These are phyloP conservation scores for Cutaneotrichosporon spelunceum DNA, from an alignment of 1,284 basidiomycete genomes.

Conservation along the genomic window DNA sequence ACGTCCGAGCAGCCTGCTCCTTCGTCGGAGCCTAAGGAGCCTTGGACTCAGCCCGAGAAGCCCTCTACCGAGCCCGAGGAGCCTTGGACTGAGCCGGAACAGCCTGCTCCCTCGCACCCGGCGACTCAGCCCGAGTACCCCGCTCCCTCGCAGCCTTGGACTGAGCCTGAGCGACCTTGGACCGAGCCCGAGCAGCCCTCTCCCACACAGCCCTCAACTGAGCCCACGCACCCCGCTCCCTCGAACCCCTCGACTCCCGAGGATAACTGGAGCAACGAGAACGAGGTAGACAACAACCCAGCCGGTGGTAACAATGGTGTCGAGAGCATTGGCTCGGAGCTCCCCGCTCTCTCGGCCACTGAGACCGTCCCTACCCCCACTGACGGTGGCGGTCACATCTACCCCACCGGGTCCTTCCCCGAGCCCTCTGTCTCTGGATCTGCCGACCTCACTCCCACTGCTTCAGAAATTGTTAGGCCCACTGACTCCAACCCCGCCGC, in stretches of 20 bases:
- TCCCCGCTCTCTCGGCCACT: not conserved
- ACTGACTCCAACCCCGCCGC: not conserved
- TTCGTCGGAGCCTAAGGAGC: slow-evolving; percentile 1
- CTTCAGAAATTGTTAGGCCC: not conserved
- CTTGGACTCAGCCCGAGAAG: not conserved
- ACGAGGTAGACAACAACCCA: not conserved
- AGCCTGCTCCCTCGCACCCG: not conserved
- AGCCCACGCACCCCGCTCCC: not conserved
- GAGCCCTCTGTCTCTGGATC: slow-evolving; percentile 8
- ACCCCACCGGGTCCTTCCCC: slow-evolving; percentile 10
- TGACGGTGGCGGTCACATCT: slow-evolving; percentile 6
- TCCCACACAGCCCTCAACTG: not conserved
- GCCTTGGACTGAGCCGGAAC: not conserved
- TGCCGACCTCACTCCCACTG: slow-evolving; percentile 2
- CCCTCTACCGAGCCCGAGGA: not conserved
- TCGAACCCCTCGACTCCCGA: not conserved
- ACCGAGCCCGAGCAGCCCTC: not conserved
- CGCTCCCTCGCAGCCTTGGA: not conserved
- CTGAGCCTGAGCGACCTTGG: not conserved
- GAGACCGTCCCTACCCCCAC: not conserved
- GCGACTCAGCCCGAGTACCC: slow-evolving; percentile 2
- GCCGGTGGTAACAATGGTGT: not conserved
- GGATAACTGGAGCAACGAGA: not conserved
- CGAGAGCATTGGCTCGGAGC: not conserved
- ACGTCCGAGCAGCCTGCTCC: not conserved